phyloP scores from a whole-genome alignment of 352 stramenopile species.

The Phytopythium ostracodes region DNA sequence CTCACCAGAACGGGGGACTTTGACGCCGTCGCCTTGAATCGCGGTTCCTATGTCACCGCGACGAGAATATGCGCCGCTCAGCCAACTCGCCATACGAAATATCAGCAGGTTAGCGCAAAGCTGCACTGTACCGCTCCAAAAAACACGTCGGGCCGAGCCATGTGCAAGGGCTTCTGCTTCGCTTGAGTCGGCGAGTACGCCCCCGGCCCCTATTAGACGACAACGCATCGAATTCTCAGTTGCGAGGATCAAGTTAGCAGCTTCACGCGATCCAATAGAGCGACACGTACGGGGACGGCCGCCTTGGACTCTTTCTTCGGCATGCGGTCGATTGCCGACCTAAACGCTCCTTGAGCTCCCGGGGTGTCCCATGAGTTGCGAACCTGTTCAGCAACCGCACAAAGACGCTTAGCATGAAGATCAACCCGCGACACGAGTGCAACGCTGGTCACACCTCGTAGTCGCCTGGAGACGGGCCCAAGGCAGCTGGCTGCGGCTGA shows the following conservation, averaged over 20 bases:
- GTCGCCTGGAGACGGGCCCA: slow-evolving; percentile 53
- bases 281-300: slow-evolving; percentile 38
- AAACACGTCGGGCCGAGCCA: slow-evolving; percentile 66
- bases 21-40: slow-evolving; percentile 59
- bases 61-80: not conserved
- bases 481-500: slow-evolving; percentile 24
- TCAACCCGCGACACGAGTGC: not conserved
- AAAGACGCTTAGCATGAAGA: not conserved
- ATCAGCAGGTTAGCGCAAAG: not conserved
- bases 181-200: slow-evolving; percentile 41
- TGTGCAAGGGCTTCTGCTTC: slow-evolving; percentile 54
- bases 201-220: slow-evolving; percentile 39
- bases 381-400: slow-evolving; percentile 25
- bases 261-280: not conserved
- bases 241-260: not conserved
- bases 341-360: slow-evolving; percentile 59
- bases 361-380: slow-evolving; percentile 58
- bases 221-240: not conserved
- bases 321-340: slow-evolving; percentile 53
- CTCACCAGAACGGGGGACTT: slow-evolving; percentile 54
- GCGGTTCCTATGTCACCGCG: slow-evolving; percentile 41
- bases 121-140: slow-evolving; percentile 38
- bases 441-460: slow-evolving; percentile 42
- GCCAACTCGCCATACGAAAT: not conserved
- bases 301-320: slow-evolving; percentile 31